Evolutionary conservation across 768 basidiomycete genomes (phyloP), one percentile per base, ranked within the genome.

Genomic region (Glaciozyma martinii): DNA sequence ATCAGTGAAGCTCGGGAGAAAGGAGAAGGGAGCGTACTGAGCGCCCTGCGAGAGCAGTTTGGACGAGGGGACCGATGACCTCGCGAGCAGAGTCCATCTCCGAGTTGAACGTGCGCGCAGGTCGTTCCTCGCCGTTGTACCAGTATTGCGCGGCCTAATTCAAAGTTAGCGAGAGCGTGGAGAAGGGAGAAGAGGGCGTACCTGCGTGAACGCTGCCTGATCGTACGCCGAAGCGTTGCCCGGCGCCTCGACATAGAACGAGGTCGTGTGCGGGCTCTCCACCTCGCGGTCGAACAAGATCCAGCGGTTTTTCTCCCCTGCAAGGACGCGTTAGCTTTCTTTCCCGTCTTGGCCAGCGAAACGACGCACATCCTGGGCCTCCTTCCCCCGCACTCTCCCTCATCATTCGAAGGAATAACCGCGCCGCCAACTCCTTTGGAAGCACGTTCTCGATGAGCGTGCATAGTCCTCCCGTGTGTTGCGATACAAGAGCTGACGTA

Each of bases 101-200:
- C 5, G 60, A 33, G 3, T 54, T 40, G 55, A 70, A 71, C 1
- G 53, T 5, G 18, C 33, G 60, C 1, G 67, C 62, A 5, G 53
- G 30, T 4, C 67, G 59, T 19, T 56, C 61, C 29, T 57, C 60
- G 42, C 72, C 71, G 59, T 71, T 69, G 61, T 71, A 74, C 73
- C 73, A 74, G 43, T 71, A 58, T 8, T 33, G 43, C 0, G 65
- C 65, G 8, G 71, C 67, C 61, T 67, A 32, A 6, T 18, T 5
- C 3, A 16, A 3, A 1, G 19, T 52, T 29, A 16, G 50, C 5
- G n/a, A 27, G 10, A 37, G 9, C 3, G n/a, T 32, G 19, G 18
- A 32, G 23, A 6, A n/a, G 23, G 37, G 43, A 57, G 23, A 15
- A 18, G 21, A n/a, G 42, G 30, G 44, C 68, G 5, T 27, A 61